These are phyloP conservation scores for Prillingera fragicola DNA, from an alignment of 1,284 basidiomycete genomes.

Conservation along the genomic window DNA sequence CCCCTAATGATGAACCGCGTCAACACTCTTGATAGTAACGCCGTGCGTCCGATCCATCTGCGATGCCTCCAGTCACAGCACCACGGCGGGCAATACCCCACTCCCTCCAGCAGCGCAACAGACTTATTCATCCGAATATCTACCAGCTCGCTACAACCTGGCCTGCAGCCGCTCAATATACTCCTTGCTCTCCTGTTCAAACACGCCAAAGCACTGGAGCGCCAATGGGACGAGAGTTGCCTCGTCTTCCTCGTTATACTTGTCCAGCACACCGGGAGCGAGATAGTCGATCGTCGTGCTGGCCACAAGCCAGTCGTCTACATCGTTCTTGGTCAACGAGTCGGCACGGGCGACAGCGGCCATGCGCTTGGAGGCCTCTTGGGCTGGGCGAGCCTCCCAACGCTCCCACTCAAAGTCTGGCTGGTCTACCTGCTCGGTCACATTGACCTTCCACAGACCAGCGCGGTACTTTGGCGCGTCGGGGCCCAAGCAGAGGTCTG, in stretches of 20 bases:
- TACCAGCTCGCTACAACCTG: not conserved
- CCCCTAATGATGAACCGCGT: too few relatives aligned
- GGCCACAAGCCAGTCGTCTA: not conserved
- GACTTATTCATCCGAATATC: too few relatives aligned
- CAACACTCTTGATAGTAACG: too few relatives aligned
- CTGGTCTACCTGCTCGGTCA: too few relatives aligned
- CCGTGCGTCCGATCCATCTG: too few relatives aligned
- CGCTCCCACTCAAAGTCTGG: too few relatives aligned
- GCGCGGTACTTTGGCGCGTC: slow-evolving; percentile 16
- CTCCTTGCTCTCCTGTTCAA: slow-evolving; percentile 12
- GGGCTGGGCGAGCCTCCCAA: too few relatives aligned
- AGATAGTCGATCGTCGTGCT: slow-evolving; percentile 30
- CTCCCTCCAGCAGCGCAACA: too few relatives aligned
- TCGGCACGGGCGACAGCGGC: slow-evolving; percentile 3
- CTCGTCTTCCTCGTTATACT: slow-evolving; percentile 24
- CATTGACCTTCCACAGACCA: slow-evolving; percentile 17
- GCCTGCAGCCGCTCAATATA: slow-evolving; percentile 1
- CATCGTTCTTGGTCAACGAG: slow-evolving; percentile 11
- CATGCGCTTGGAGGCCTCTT: too few relatives aligned
- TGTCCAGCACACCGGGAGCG: slow-evolving; percentile 24
- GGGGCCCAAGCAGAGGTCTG: slow-evolving; percentile 16
- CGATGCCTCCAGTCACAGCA: too few relatives aligned
- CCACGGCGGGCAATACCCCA: too few relatives aligned
- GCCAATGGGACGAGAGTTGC: slow-evolving; percentile 21
- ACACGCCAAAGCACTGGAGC: slow-evolving; percentile 18